These are phyloP conservation scores for Mimosa bimucronata DNA, from an alignment of 306 rosid species.

Conservation along the genomic window DNA sequence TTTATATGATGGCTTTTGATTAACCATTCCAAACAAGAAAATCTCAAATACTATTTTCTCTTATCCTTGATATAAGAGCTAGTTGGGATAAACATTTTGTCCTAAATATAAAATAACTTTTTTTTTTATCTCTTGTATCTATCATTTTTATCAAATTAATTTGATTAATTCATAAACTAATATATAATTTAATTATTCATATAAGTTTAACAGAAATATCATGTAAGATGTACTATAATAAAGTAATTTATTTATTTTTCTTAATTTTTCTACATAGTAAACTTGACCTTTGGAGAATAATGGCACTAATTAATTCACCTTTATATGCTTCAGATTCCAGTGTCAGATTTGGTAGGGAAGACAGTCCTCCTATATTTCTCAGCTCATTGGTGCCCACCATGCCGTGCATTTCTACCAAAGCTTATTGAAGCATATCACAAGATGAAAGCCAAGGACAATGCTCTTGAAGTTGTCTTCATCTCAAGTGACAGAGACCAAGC, in stretches of 20 bases:
- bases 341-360: constrained; percentile 73
- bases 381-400: constrained; percentile 84
- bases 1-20: not conserved
- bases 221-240: too few relatives aligned
- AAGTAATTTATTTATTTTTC: too few relatives aligned
- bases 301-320: not conserved
- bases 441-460: constrained; percentile 61
- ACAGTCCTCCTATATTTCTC: constrained; percentile 81
- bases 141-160: too few relatives aligned
- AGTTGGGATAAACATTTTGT: too few relatives aligned
- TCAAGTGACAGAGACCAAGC: constrained; percentile 71
- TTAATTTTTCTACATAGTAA: too few relatives aligned
- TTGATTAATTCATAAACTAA: too few relatives aligned
- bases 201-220: too few relatives aligned
- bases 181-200: too few relatives aligned
- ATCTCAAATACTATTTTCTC: not conserved
- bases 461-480: constrained; percentile 72
- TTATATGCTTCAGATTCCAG: constrained; percentile 59
- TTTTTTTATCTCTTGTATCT: too few relatives aligned
- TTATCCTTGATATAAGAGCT: too few relatives aligned
- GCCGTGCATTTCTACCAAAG: constrained; percentile 77
- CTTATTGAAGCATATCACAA: constrained; percentile 61
- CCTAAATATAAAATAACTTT: too few relatives aligned
- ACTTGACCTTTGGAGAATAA: too few relatives aligned
- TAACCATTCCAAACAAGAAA: not conserved